Percentiles rank a stretch among this genome's conserved stretches.
These are phyloP conservation scores for Pyrenophora teres DNA, from an alignment of 2,329 filamentous ascomycete species.

Conservation along the genomic window DNA sequence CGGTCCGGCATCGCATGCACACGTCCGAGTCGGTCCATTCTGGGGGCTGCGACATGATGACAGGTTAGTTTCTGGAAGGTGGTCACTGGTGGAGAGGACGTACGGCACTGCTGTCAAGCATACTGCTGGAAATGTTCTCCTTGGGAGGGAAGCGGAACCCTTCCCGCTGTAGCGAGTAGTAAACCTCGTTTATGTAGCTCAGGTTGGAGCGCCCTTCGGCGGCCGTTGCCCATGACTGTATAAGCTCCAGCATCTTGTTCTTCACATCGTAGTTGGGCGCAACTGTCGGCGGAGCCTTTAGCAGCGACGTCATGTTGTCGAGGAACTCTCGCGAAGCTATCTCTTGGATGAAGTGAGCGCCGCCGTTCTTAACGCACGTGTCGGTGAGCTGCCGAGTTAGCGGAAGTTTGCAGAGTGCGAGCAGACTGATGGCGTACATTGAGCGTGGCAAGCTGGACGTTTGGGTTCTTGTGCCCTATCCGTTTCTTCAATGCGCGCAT, in stretches of 20 bases:
- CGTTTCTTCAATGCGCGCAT: slow-evolving; percentile 95
- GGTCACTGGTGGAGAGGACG: slow-evolving; percentile 43
- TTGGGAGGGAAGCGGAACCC: slow-evolving; percentile 89
- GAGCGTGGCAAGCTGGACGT: slow-evolving; percentile 91
- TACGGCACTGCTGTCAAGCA: slow-evolving; percentile 96
- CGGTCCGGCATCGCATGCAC: slow-evolving; percentile 94
- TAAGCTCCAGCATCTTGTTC: slow-evolving; percentile 86
- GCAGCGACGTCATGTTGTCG: slow-evolving; percentile 90
- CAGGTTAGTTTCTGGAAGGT: background rate
- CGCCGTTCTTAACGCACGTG: slow-evolving; percentile 98
- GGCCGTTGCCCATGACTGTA: slow-evolving; percentile 90
- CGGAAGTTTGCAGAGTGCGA: background rate
- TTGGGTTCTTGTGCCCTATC: slow-evolving; percentile 97
- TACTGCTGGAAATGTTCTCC: slow-evolving; percentile 86
- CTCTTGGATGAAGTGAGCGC: slow-evolving; percentile 90
- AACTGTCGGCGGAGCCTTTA: slow-evolving; percentile 75
- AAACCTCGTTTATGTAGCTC: slow-evolving; percentile 86
- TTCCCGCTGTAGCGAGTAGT: slow-evolving; percentile 78
- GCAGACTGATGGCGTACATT: slow-evolving; percentile 63
- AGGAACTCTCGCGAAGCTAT: slow-evolving; percentile 98
- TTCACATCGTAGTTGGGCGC: slow-evolving; percentile 85
- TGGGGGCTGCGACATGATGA: slow-evolving; percentile 66
- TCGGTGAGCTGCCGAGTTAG: slow-evolving; percentile 73
- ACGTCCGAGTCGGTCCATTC: slow-evolving; percentile 99
- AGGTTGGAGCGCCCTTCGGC: slow-evolving; percentile 84